Evolutionary conservation across 2,329 filamentous ascomycete genomes (phyloP), one percentile per base, ranked within the genome.

Genomic region (Xenoacremonium recifei): DNA sequence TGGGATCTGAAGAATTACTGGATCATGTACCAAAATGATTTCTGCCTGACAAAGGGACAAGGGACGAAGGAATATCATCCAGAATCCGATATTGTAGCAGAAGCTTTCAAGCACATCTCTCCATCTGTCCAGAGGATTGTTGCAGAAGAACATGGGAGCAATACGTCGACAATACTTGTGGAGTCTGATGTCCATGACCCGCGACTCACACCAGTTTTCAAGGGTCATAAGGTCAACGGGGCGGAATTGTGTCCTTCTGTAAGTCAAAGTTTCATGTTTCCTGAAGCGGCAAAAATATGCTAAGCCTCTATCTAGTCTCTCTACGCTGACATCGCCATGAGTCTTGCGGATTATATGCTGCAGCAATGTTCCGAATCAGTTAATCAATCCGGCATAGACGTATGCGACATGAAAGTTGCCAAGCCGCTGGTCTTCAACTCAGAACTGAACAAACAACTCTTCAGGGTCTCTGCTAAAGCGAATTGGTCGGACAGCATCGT

Each of bases 1-100:
- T 91, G 85, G 66, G 82, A 90, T 54, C 71, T 80, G 54, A 87
- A 88, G 71, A 84, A 79, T 50, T 89, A 89, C 60, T 82, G 79
- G 78, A 70, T 80, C 31, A 71, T 75, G 54, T 82, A 80, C 57
- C 64, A 75, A 48, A 84, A 87, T 47, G 82, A 89, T 62, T 90
- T 84, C 81, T 79, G 75, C 17, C 69, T 89, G 27, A 81, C 76
- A 47, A 90, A 90, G 71, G 32, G 79, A 78, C 42, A 70, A 12
- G 25, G 40, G 4, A n/a, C 29, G 12, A 45, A 48, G 10, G 11
- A 21, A 9, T 2, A 33, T 4, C n/a, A n/a, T n/a, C n/a, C n/a
- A n/a, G 5, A 30, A 5, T 2, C 29, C 4, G 16, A 6, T 7
- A 9, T 18, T 1, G 10, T 20, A 1, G 11, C 31, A 11, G 21